A percentile compares a stretch with the other conserved stretches of the same genome.
Evolutionary conservation across 768 basidiomycete genomes (phyloP).

Genomic region (Hemileccinum rubropunctum): DNA sequence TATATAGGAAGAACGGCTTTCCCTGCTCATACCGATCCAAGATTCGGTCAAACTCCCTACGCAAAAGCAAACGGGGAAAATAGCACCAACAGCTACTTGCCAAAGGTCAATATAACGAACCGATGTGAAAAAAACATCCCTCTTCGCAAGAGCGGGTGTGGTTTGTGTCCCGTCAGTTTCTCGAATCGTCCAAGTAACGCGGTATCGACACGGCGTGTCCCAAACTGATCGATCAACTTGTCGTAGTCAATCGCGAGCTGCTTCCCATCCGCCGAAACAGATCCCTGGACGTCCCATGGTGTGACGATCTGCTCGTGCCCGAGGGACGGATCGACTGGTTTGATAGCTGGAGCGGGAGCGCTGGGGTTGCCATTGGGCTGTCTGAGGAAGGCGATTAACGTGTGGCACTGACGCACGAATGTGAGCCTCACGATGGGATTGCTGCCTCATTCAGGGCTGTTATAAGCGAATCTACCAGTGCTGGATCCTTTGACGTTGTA

Average conservation of each 20-base stretch:
- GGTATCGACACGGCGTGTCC: conserved; percentile 76
- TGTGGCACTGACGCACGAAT: background rate
- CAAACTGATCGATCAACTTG: conserved; percentile 92
- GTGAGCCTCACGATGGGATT: conserved; percentile 31
- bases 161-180: conserved; percentile 80
- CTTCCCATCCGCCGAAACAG: conserved; percentile 81
- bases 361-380: conserved; percentile 6
- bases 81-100: background rate
- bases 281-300: conserved; percentile 97
- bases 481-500: conserved; percentile 24
- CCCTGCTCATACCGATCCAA: conserved; percentile 94
- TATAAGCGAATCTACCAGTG: conserved; percentile 27
- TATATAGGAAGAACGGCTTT: conserved; percentile 98
- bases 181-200: conserved; percentile 87
- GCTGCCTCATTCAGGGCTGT: conserved; percentile 23
- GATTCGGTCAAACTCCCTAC: conserved; percentile 89
- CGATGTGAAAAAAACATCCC: conserved; percentile 99
- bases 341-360: conserved; percentile 27
- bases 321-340: conserved; percentile 29
- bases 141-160: conserved; percentile 84
- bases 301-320: conserved; percentile 79
- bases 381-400: conserved; percentile 7
- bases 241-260: conserved; percentile 96
- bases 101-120: conserved; percentile 40
- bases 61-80: background rate